Conservation (phyloP, 768 basidiomycete genomes). For the Naganishia randhawae region DNA sequence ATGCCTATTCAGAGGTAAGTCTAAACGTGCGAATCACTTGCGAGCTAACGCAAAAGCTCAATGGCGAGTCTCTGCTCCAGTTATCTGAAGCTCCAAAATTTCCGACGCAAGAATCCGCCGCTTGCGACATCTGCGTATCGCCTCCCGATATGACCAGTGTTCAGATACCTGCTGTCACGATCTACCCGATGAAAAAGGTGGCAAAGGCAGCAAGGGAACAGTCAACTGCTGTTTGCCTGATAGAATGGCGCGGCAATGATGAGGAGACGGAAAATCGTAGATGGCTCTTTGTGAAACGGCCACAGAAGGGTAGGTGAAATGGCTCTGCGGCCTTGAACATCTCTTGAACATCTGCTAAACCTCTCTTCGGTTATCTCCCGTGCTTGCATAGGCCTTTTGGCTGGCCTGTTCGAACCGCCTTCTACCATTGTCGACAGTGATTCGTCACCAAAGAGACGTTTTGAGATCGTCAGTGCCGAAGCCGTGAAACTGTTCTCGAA, state of each 20-base stretch:
- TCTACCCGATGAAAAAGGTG: conserved; percentile 81
- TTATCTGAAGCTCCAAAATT: conserved; percentile 1
- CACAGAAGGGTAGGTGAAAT: conserved; percentile 64
- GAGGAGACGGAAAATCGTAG: conserved; percentile 52
- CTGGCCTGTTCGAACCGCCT: conserved; percentile 77
- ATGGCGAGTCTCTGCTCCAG: background rate
- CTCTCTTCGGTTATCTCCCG: conserved; percentile 22
- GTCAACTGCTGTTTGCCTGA: conserved; percentile 74
- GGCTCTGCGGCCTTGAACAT: background rate
- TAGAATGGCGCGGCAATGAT: conserved; percentile 63
- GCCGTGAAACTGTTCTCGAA: background rate
- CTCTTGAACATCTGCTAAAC: background rate
- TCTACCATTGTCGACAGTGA: conserved; percentile 52
- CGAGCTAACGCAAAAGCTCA: too few species aligned
- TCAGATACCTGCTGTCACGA: conserved; percentile 56
- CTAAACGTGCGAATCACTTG: too few species aligned
- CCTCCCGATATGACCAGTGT: background rate
- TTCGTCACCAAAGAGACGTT: background rate
- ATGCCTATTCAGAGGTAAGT: conserved; percentile 58
- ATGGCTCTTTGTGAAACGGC: conserved; percentile 71
- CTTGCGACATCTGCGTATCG: conserved; percentile 40
- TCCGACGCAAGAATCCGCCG: conserved; percentile 8
- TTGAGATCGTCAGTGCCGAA: background rate
- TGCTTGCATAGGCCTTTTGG: conserved; percentile 67
- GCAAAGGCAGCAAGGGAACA: conserved; percentile 82